Evolutionary conservation across 1,284 basidiomycete genomes (phyloP), one percentile per base, ranked within the genome.

Genomic region (Ustilago lituana): DNA sequence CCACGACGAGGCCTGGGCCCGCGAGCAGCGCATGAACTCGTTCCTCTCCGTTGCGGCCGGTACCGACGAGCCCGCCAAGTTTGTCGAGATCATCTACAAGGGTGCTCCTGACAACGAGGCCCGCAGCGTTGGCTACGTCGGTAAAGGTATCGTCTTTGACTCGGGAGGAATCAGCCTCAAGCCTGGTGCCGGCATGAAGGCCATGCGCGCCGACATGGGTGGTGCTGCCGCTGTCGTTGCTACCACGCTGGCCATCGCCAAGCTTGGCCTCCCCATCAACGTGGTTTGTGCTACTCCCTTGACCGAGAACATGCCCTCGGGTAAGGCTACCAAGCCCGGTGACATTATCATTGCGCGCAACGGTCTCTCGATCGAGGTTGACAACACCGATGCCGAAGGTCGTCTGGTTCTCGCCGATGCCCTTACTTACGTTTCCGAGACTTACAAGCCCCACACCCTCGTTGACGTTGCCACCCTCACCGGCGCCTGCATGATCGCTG

Each of bases 321-420:
- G 91, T 0, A 88, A 88, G 58, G 92, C 92, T 8, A 94, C 88
- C 57, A 94, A 94, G 83, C 93, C 92, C 0, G 93, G 92, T 37
- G 83, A 84, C 76, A 91, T 92, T 50, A 82, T 94, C 63, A 90
- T 91, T 71, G 90, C 91, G 6, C 92, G 92, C 88, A 93, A 93
- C 78, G 92, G 92, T 36, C 92, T 92, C 82, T 89, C 89, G 0
- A 87, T 94, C 29, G 91, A 94, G 80, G 59, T 94, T 33, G 91
- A 93, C 83, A 93, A 93, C 83, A 93, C 92, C 5, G 92, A 93
- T 78, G 91, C 91, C 4, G 91, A 93, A 79, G 92, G 93, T 17
- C 88, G 93, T 24, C 85, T 94, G 20, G 85, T 94, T 20, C 51
- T 77, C n/a, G 78, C 81, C 86, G 92, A 94, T 81, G 91, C 92